These are phyloP conservation scores for Pythium grandisporangium DNA, from an alignment of 352 stramenopile genomes.

Conservation along the genomic window DNA sequence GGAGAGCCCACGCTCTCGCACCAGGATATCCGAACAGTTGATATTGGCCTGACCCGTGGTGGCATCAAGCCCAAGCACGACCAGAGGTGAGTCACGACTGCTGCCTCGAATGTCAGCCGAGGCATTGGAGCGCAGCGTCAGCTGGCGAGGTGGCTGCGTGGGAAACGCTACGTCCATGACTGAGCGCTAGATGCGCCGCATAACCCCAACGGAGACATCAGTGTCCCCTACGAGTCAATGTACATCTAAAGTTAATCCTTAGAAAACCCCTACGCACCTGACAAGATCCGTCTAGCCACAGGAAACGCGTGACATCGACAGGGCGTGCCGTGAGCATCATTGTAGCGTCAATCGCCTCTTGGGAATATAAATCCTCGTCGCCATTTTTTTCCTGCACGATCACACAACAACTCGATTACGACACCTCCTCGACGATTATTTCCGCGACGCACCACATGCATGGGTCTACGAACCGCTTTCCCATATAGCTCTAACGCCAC, in stretches of 20 bases:
- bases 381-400: no score
- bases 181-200: constrained; percentile 18
- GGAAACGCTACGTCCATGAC: constrained; percentile 29
- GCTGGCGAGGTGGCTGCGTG: constrained; percentile 8
- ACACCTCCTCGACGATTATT: no score
- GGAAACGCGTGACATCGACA: constrained; percentile 28
- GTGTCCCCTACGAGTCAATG: no score
- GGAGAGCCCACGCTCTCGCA: constrained; percentile 22
- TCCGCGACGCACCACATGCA: neutral
- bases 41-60: constrained; percentile 40
- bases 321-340: constrained; percentile 20
- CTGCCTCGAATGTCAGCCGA: constrained; percentile 30
- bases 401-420: neutral
- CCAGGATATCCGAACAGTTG: constrained; percentile 23
- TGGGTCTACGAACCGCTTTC: constrained; percentile 19
- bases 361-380: no score
- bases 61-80: constrained; percentile 21
- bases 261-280: no score
- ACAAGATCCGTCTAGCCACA: constrained; percentile 63
- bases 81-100: constrained; percentile 11
- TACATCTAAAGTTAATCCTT: no score
- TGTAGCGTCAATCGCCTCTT: no score
- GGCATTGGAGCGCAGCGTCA: constrained; percentile 35
- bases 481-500: constrained; percentile 34
- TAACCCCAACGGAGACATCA: neutral